Evolutionary conservation across 257 asterid species (phyloP), one percentile per base, ranked within the genome.

Genomic region (Solanum chmielewskii): DNA sequence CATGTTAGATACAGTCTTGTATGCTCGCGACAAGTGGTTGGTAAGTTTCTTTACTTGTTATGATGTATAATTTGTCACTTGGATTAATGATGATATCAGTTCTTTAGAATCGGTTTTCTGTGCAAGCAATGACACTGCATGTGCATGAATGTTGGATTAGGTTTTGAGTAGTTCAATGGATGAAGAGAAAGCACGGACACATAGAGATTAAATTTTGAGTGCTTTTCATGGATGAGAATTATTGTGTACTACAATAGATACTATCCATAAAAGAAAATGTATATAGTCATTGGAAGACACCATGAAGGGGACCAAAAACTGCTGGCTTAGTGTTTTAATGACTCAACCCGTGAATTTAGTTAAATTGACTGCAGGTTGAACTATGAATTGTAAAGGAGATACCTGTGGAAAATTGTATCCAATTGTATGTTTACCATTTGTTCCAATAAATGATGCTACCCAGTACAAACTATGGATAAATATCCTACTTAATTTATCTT

Each of bases 1-100:
- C 90, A 96, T 96, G 99, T 89, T 96, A 80, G 89, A 94, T 93
- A 94, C 98, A 29, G 98, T 96, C 62, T 94, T 96, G 11, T 95
- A 93, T 85, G 98, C 99, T 83, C 98, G 99, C 71, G 93, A 96
- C 92, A 96, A 95, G 90, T 96, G 99, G 99, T 96, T 95, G 6
- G 98, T 96, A 88, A 91, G 96, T 90, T 89, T 45, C 71, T 23
- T 49, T 78, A 70, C 14, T 76, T 39, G 82, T 83, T 39, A 81
- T 85, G 56, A 64, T 90, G 35, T 47, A 66, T 49, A 74, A 2
- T 27, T 33, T 52, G 15, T 69, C 76, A 69, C 56, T 85, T 44
- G 6, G 73, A 69, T 42, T 66, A 42, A 41, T 16, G 44, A 49
- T 80, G 85, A 49, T 47, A 29, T 25, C 27, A 47, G 27, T n/a